Base-by-base conservation (phyloP, 2,329 filamentous ascomycete species). In the Bipolaris gigantea region DNA sequence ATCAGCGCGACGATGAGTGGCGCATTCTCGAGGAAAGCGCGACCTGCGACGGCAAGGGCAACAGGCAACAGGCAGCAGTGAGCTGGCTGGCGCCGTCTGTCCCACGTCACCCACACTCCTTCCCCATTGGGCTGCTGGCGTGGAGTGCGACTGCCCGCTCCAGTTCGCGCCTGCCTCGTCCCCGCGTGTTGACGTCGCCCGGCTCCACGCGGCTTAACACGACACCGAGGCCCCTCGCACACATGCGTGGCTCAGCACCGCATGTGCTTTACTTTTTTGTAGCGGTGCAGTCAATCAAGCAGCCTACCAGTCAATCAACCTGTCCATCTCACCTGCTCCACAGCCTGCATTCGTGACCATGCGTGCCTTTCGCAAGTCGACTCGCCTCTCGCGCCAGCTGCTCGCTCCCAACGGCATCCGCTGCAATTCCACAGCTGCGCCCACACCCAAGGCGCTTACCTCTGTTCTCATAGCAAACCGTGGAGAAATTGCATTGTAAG, bases 391-490 rank as follows among this genome's bases (percentile, higher is more conserved):
- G 30, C 72, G 71, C 59, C 67, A 67, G 58, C 65, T 74, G n/a
- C 56, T 72, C 33, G 64, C 62, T 46, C 49, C 58, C 61, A 72
- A 69, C 62, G 61, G 62, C 52, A 46, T 59, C 41, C 67, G 72
- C 53, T 64, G 64, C 48, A 72, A 61, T 66, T 73, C 72, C 15
- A 67, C 71, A 27, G 55, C 55, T 46, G 51, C 69, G 41, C 59
- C 66, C 18, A 52, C 65, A 16, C 50, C 59, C 46, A 79, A 74
- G 48, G 65, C 79, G n/a, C 66, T 84, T 47, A 86, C 85, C 50
- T 96, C 92, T 8, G 89, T 97, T 38, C 83, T 99, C 21, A 97
- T 99, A 72, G 94, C 94, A 49, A 99, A 99, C 74, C 88, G 94
- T 65, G 94, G 94, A 66, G 94, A 99, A 77, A 99, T 99, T 66